A percentile compares a stretch with the other conserved stretches of the same genome.
These are phyloP conservation scores for Aureobasidium leucospermi DNA, from an alignment of 2,329 filamentous ascomycete genomes.

Conservation along the genomic window DNA sequence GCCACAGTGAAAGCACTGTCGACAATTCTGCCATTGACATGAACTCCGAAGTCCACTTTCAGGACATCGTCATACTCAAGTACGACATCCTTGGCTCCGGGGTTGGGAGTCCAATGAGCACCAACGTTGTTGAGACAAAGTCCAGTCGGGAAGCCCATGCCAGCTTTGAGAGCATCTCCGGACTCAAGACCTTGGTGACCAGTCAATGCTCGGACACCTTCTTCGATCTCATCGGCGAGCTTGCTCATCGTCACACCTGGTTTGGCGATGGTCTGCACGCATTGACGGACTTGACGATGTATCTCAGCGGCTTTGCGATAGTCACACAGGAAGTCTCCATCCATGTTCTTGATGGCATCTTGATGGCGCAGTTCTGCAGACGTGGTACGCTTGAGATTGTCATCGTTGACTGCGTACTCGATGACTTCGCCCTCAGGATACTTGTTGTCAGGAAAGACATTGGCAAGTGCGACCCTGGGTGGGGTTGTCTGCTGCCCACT, in stretches of 20 bases:
- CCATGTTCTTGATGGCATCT: conserved; percentile 55
- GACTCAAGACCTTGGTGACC: conserved; percentile 70
- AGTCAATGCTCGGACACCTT: conserved; percentile 67
- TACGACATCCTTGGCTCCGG: conserved; percentile 71
- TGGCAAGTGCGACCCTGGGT: conserved; percentile 64
- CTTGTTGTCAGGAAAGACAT: conserved; percentile 62
- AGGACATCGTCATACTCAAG: conserved; percentile 61
- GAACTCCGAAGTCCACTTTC: conserved; percentile 67
- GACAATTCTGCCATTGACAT: conserved; percentile 63
- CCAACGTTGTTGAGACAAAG: conserved; percentile 78
- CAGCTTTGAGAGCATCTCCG: conserved; percentile 69
- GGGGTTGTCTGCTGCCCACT: conserved; percentile 59
- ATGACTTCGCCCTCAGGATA: conserved; percentile 75
- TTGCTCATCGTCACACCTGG: conserved; percentile 73
- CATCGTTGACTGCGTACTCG: conserved; percentile 57
- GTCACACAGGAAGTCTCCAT: conserved; percentile 70
- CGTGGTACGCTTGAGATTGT: conserved; percentile 73
- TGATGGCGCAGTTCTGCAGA: conserved; percentile 72
- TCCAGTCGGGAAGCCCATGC: conserved; percentile 82
- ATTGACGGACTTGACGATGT: conserved; percentile 81
- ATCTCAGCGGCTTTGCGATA: conserved; percentile 81
- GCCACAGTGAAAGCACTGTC: conserved; percentile 65
- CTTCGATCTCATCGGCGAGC: conserved; percentile 82
- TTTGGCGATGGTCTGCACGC: conserved; percentile 72
- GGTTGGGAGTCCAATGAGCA: conserved; percentile 81